Base-by-base conservation (phyloP, 768 basidiomycete genomes). In the Boletus bicolor region DNA sequence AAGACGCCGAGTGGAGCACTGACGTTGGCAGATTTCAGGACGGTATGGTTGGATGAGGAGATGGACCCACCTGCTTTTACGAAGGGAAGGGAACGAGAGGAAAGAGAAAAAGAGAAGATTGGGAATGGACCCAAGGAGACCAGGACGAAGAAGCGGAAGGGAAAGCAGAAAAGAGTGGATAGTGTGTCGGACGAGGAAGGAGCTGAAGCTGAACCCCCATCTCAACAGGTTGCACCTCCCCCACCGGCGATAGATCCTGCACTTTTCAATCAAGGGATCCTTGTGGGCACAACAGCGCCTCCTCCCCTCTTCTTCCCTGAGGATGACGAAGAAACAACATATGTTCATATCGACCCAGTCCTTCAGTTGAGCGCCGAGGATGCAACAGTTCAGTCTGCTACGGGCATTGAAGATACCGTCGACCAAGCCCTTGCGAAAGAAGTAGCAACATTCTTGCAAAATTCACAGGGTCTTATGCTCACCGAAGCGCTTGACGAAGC, bases 11-110 rank as follows among this genome's bases (percentile, higher is more conserved):
- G 89, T 64, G 93, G 91, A 12, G 79, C 80, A 37, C 73, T 98
- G 64, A 95, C 93, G 2, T 76, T 99, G 49, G 85, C 86, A 12
- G 93, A 98, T 71, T 98, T 95, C 68, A 77, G 93, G 49, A 89
- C 81, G 46, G 87, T 95, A 24, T 94, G 91, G 93, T 69, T 95
- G 57, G 91, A 93, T 62, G 91, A 94, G 50, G 90, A 91, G 75
- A 86, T 86, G 80, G 92, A 95, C 63, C 94, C 93, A 5, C 93
- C 93, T 0, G 92, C 93, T 41, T 94, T 87, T 68, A 87, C 83
- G 9, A 86, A 85, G 60, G 89, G 87, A 38, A 84, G 77, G 68
- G 89, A 87, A 63, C 80, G 77, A 57, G 90, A 90, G 58, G 84
- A 83, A 62, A 79, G 74, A 49, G 81, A 78, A 66, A 75, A 75